These are phyloP conservation scores for Wickerhamomyces hampshirensis DNA, from an alignment of 805 yeast genomes.

Conservation along the genomic window DNA sequence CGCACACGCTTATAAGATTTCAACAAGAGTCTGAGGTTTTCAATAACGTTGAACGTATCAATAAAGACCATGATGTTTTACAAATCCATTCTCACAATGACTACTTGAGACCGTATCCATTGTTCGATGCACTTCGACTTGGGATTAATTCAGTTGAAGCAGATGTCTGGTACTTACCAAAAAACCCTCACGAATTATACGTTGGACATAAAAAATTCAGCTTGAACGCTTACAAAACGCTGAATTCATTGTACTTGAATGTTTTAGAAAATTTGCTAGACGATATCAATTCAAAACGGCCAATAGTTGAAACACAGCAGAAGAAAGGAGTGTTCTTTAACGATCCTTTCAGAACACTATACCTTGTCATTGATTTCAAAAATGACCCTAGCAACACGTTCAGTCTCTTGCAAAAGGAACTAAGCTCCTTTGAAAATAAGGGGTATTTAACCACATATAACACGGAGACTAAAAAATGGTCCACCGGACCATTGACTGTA, in stretches of 20 bases:
- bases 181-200: constrained; percentile 33
- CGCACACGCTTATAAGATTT: too few species aligned
- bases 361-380: constrained; percentile 61
- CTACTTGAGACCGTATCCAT: constrained; percentile 56
- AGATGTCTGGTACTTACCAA: constrained; percentile 50
- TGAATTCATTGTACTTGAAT: constrained; percentile 46
- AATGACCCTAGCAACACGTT: constrained; percentile 45
- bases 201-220: constrained; percentile 59
- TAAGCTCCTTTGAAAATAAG: constrained; percentile 42
- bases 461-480: constrained; percentile 26
- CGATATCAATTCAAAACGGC: constrained; percentile 33
- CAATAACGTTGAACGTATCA: neutral
- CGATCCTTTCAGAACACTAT: constrained; percentile 46
- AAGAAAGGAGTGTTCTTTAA: constrained; percentile 24
- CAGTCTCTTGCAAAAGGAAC: constrained; percentile 36
- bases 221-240: constrained; percentile 39
- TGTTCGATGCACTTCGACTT: constrained; percentile 46
- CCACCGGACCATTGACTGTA: constrained; percentile 54
- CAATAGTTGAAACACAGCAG: constrained; percentile 11
- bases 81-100: constrained; percentile 67
- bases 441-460: constrained; percentile 50
- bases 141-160: constrained; percentile 62
- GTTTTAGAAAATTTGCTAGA: constrained; percentile 46
- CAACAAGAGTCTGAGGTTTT: too few species aligned
- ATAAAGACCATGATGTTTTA: neutral